Evolutionary conservation across 176 grass and related monocot species (phyloP), one percentile per base, ranked within the genome.

Genomic region (Lolium rigidum): DNA sequence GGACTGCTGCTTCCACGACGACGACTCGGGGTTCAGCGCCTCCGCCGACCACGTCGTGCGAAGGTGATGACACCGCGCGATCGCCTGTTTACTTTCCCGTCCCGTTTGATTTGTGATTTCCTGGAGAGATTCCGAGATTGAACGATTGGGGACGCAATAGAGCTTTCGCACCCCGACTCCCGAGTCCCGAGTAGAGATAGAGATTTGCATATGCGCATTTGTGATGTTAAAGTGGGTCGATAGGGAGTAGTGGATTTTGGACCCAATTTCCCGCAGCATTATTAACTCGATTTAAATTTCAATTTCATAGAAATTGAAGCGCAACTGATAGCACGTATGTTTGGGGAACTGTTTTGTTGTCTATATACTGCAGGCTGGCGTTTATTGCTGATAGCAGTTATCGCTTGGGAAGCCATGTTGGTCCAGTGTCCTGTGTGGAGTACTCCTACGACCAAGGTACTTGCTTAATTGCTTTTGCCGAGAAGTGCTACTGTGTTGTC

Each of bases 1-100:
- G 25, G 93, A 92, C 82, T 95, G 93, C 84, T 92, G 93, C 82
- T 95, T 95, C 88, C 88, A 81, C 28, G 86, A 88, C 56, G 88
- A 92, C 80, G 56, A 55, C 9, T 84, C 88, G 18, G 90, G 90
- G 69, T 90, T 92, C 61, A 92, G 88, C 76, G 86, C 70, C 37
- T 22, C 82, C 48, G 17, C 79, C 47, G 88, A 90, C 77, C 7
- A 84, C 35, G 68, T 76, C 72, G 90, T 95, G 35, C 83, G 93
- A 67, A 92, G 93, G 72, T 76, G 24, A 51, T 89, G 81, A 35
- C 46, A 25, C 43, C 5, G 21, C 25, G 31, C 31, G 31, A 35
- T 84, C 6, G 22, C 70, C 65, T 20, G 44, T 61, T 61, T 7
- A 43, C 41, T 21, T 44, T 77, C 48, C 16, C 60, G 51, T 74